Evolutionary conservation across 352 stramenopile genomes (phyloP).

Genomic region (Discostella stelligera): DNA sequence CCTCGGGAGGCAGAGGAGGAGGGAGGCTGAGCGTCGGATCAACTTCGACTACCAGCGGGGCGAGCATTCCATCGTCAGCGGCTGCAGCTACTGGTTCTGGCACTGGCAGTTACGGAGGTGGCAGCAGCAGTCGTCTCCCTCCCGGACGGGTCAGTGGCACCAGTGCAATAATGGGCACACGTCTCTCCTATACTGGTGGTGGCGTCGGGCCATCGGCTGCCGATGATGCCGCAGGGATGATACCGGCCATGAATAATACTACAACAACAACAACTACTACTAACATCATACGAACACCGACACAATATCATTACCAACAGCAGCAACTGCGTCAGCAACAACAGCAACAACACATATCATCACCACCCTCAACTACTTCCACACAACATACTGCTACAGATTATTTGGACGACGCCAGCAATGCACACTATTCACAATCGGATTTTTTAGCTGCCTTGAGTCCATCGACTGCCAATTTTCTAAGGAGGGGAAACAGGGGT

Average conservation of each 20-base stretch:
- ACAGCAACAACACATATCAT: background rate
- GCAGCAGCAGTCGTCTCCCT: background rate
- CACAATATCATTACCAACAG: background rate
- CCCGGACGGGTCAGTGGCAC: background rate
- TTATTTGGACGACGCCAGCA: background rate
- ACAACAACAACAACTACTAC: too few relatives aligned
- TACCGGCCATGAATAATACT: background rate
- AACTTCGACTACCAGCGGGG: background rate
- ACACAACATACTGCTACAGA: background rate
- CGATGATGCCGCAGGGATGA: background rate
- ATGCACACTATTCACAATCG: conserved; percentile 10
- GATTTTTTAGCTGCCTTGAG: conserved; percentile 16
- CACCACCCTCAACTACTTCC: conserved; percentile 4
- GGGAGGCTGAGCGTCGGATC: background rate
- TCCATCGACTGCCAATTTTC: conserved; percentile 20
- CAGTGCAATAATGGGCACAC: background rate
- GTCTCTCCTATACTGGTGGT: background rate
- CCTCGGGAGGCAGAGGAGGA: background rate
- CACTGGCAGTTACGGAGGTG: background rate
- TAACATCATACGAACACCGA: too few relatives aligned
- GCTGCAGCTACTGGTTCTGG: background rate
- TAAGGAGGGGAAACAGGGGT: background rate
- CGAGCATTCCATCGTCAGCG: background rate
- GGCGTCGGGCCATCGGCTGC: background rate
- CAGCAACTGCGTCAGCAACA: background rate